These are phyloP conservation scores for Margaritispora aquatica DNA, from an alignment of 495 filamentous ascomycete genomes.

Conservation along the genomic window DNA sequence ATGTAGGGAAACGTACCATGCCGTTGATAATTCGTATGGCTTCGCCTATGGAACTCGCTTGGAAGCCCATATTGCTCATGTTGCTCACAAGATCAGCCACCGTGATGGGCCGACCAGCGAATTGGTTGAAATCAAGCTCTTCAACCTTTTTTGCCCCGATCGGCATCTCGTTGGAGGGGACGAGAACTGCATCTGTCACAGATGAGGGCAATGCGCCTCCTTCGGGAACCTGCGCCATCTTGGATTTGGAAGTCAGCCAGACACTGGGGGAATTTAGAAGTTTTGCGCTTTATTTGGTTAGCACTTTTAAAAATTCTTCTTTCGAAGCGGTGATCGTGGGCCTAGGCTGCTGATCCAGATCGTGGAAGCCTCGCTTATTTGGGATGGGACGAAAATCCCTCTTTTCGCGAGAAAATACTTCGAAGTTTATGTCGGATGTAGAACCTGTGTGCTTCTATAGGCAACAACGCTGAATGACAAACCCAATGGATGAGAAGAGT, in stretches of 20 bases:
- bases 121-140: conserved; percentile 86
- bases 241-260: neutral
- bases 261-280: neutral
- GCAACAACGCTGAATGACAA: too few relatives aligned
- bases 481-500: too few relatives aligned
- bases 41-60: conserved; percentile 78
- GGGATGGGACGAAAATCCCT: too few relatives aligned
- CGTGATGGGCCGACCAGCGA: conserved; percentile 66
- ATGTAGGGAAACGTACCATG: conserved; percentile 58
- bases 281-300: too few relatives aligned
- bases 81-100: conserved; percentile 76
- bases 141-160: conserved; percentile 63
- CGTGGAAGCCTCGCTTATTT: too few relatives aligned
- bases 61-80: conserved; percentile 86
- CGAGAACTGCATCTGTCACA: conserved; percentile 81
- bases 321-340: too few relatives aligned
- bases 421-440: too few relatives aligned
- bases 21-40: conserved; percentile 84
- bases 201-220: conserved; percentile 43
- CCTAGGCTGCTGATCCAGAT: too few relatives aligned
- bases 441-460: too few relatives aligned
- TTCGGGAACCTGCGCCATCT: neutral
- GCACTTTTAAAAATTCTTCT: too few relatives aligned
- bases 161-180: conserved; percentile 78
- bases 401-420: too few relatives aligned